These are phyloP conservation scores for Pyrenochaeta sp. DNA, from an alignment of 2,329 filamentous ascomycete species.

Conservation along the genomic window DNA sequence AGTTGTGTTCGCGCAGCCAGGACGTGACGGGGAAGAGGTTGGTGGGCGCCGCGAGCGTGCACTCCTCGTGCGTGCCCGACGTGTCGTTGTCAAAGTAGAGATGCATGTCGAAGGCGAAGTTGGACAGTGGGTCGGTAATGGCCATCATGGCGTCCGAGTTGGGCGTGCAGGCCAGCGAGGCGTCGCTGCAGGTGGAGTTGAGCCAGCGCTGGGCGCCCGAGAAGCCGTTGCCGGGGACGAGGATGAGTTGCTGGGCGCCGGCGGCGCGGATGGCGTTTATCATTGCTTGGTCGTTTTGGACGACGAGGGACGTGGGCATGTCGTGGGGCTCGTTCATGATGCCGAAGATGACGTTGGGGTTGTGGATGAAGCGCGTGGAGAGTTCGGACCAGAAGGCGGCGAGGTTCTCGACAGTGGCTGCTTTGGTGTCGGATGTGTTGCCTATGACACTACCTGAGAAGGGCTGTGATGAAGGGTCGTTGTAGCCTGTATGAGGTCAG, in stretches of 20 bases:
- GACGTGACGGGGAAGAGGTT: constrained; percentile 54
- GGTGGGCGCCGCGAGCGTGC: constrained; percentile 51
- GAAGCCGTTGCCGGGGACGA: constrained; percentile 60
- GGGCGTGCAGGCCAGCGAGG: constrained; percentile 44
- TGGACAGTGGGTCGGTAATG: constrained; percentile 56
- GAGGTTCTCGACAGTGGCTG: constrained; percentile 58
- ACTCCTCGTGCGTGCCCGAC: constrained; percentile 55
- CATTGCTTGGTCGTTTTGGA: constrained; percentile 58
- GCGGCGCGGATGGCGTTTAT: constrained; percentile 55
- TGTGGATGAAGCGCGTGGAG: constrained; percentile 52
- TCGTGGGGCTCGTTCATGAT: constrained; percentile 62
- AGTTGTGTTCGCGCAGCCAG: constrained; percentile 56
- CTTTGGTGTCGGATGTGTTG: constrained; percentile 53
- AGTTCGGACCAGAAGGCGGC: constrained; percentile 60
- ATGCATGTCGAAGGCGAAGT: constrained; percentile 61
- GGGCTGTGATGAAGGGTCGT: constrained; percentile 59
- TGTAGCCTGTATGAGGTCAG: constrained; percentile 50
- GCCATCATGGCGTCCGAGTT: constrained; percentile 50
- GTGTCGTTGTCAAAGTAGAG: constrained; percentile 61
- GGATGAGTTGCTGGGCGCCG: constrained; percentile 57
- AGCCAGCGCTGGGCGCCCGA: constrained; percentile 59
- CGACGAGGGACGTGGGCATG: constrained; percentile 56
- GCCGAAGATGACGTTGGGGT: constrained; percentile 58
- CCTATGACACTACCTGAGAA: constrained; percentile 59
- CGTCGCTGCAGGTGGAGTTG: constrained; percentile 27